phyloP scores from a whole-genome alignment of 208 protist genomes.

The Herpetomonas tarakana region DNA sequence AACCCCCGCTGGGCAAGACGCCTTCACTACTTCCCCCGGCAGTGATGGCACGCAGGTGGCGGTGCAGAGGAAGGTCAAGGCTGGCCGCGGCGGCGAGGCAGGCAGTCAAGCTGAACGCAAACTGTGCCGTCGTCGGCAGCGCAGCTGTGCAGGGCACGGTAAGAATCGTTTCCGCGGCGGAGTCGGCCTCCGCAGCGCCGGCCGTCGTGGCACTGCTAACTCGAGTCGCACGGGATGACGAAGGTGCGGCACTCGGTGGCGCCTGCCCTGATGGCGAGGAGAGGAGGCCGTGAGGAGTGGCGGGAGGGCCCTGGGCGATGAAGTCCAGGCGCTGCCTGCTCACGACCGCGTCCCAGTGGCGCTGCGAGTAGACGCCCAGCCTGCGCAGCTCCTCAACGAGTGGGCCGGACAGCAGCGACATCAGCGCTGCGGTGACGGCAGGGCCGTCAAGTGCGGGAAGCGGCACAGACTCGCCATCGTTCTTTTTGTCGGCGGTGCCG shows the following conservation, averaged over 20 bases:
- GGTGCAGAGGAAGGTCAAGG: constrained; percentile 27
- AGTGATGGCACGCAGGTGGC: constrained; percentile 25
- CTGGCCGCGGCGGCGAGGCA: constrained; percentile 40
- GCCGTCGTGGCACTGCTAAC: not conserved
- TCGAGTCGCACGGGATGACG: not conserved
- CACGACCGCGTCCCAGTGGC: constrained; percentile 26
- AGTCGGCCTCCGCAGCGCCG: not conserved
- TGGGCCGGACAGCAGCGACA: not conserved
- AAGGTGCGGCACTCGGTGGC: too few relatives aligned
- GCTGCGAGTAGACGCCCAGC: constrained; percentile 22
- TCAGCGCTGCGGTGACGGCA: not conserved
- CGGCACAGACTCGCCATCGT: not conserved
- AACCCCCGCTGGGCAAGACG: too few relatives aligned
- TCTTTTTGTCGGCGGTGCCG: not conserved
- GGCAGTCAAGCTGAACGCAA: constrained; percentile 56
- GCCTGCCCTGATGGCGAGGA: too few relatives aligned
- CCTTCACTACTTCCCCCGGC: too few relatives aligned
- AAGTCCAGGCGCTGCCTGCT: not conserved
- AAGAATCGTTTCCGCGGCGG: too few relatives aligned
- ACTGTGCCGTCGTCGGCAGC: constrained; percentile 15
- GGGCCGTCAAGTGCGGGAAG: not conserved
- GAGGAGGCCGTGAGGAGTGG: too few relatives aligned
- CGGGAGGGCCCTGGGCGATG: not conserved
- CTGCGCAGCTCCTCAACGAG: constrained; percentile 18
- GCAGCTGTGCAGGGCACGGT: not conserved